Conservation (phyloP, 805 yeast genomes). For the Pichia phayaonensis region DNA sequence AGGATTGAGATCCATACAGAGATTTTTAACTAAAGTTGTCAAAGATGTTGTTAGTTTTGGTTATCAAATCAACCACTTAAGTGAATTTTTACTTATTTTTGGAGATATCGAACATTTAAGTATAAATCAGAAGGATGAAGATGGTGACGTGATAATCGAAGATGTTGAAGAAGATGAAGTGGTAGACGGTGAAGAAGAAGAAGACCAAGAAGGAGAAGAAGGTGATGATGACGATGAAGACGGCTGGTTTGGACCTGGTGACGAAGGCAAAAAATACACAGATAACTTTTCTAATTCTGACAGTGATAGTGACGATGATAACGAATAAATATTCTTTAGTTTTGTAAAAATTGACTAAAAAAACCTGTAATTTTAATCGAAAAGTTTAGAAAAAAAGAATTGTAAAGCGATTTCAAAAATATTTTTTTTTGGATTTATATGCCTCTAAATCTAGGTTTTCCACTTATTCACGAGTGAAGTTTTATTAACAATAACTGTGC, state of each 20-base stretch:
- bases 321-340: constrained; percentile 10
- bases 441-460: too few species aligned
- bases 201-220: constrained; percentile 20
- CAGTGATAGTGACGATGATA: constrained; percentile 28
- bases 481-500: too few species aligned
- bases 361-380: not conserved
- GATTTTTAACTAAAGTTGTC: constrained; percentile 66
- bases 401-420: not conserved
- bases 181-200: constrained; percentile 20
- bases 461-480: too few species aligned
- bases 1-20: constrained; percentile 60
- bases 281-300: constrained; percentile 32
- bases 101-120: constrained; percentile 2
- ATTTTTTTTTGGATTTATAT: too few species aligned
- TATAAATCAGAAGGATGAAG: constrained; percentile 17
- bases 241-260: constrained; percentile 30
- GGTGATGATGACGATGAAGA: constrained; percentile 29
- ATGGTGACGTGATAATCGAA: constrained; percentile 24
- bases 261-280: constrained; percentile 22
- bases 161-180: constrained; percentile 23
- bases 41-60: constrained; percentile 60
- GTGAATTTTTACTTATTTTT: constrained; percentile 39
- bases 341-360: not conserved
- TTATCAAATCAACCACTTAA: constrained; percentile 46
- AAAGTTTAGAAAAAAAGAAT: not conserved